Evolutionary conservation across 225 moss, liverwort and hornwort genomes (phyloP).

Genomic region (Polytrichum commune): DNA sequence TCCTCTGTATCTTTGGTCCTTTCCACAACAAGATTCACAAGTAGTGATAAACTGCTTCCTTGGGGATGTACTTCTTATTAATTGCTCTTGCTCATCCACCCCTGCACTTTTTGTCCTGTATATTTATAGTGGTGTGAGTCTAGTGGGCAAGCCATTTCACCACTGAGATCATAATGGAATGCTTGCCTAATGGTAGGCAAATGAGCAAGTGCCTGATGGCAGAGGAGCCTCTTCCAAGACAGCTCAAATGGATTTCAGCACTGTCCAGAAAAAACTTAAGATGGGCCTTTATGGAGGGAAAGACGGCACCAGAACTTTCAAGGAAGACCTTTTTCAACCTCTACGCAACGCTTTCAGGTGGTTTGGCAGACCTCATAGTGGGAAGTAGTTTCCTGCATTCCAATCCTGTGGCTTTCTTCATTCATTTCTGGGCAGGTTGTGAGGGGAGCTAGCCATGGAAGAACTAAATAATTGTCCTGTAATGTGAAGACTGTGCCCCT

Average conservation of each 20-base stretch:
- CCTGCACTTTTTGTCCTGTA: no score
- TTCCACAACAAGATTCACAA: no score
- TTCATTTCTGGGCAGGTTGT: not conserved
- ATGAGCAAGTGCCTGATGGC: constrained; percentile 51
- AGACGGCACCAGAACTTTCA: constrained; percentile 73
- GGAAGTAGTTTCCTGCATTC: not conserved
- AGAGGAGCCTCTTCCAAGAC: constrained; percentile 48
- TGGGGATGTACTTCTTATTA: no score
- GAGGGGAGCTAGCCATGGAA: not conserved
- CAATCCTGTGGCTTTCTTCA: not conserved
- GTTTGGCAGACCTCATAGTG: not conserved
- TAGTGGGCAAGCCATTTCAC: no score
- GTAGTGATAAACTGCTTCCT: no score
- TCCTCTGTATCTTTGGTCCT: no score
- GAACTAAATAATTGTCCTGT: not conserved
- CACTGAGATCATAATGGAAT: no score
- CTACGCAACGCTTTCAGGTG: constrained; percentile 80
- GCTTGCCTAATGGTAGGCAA: constrained; percentile 34
- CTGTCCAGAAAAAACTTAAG: constrained; percentile 74
- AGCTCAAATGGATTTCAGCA: constrained; percentile 66
- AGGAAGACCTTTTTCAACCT: constrained; percentile 72
- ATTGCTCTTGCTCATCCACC: no score
- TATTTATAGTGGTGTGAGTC: no score
- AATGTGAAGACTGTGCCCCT: no score
- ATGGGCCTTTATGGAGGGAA: constrained; percentile 79